Conservation (phyloP, 2,329 filamentous ascomycete genomes). For the Drechmeria coniospora region DNA sequence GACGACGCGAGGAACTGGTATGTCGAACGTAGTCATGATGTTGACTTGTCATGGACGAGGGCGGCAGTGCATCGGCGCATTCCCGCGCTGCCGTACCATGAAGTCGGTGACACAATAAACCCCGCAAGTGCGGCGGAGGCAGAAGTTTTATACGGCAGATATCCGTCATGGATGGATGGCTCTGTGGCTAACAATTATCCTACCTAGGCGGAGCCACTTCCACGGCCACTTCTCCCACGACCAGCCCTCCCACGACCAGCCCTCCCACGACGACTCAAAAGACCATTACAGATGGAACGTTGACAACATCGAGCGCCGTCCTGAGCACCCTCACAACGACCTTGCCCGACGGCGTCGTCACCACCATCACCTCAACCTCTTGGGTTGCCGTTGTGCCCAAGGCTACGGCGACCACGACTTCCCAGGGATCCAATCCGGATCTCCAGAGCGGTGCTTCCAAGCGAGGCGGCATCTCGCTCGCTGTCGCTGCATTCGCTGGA, state of each 20-base stretch:
- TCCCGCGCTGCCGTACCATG: not conserved
- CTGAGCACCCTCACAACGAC: constrained; percentile 29
- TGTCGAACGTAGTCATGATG: constrained; percentile 10
- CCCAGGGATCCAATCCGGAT: constrained; percentile 15
- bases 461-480: constrained; percentile 10
- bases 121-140: not conserved
- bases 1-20: constrained; percentile 12
- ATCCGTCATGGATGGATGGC: too few species aligned
- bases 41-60: constrained; percentile 1
- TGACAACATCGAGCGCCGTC: constrained; percentile 20
- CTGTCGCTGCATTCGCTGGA: constrained; percentile 12
- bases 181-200: too few species aligned
- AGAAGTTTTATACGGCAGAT: not conserved
- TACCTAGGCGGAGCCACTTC: constrained; percentile 1
- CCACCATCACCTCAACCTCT: constrained; percentile 32
- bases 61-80: constrained; percentile 2
- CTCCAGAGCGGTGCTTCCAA: constrained; percentile 21
- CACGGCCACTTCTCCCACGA: too few species aligned
- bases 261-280: constrained; percentile 10
- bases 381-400: constrained; percentile 29
- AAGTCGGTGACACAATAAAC: not conserved
- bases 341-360: constrained; percentile 25
- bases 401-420: constrained; percentile 10
- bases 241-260: too few species aligned
- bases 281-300: constrained; percentile 18